Evolutionary conservation across 176 grass and related monocot species (phyloP).

Genomic region (Tillandsia fasciculata): DNA sequence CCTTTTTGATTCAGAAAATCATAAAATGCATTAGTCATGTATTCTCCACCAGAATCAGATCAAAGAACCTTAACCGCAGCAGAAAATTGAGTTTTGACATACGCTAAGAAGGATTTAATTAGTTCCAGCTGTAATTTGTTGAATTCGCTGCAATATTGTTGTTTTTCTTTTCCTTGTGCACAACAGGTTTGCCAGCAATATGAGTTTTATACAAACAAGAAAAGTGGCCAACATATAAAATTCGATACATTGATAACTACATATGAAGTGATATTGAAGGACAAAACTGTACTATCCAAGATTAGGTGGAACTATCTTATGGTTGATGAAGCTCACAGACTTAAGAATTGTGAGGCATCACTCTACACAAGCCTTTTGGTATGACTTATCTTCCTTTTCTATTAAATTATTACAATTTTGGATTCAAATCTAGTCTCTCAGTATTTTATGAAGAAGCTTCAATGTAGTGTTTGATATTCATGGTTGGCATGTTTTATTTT

Average conservation of each 20-base stretch:
- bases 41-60: too few species aligned
- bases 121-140: background rate
- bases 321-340: slow-evolving; percentile 96
- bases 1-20: too few species aligned
- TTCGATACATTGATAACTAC: slow-evolving; percentile 89
- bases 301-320: slow-evolving; percentile 99
- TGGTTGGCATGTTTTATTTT: background rate
- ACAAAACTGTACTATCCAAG: slow-evolving; percentile 89
- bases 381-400: slow-evolving; percentile 18
- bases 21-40: too few species aligned
- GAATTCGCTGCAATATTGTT: background rate
- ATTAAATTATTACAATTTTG: too few species aligned
- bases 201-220: slow-evolving; percentile 83
- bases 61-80: too few species aligned
- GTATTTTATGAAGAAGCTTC: background rate
- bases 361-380: slow-evolving; percentile 88
- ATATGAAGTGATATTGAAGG: slow-evolving; percentile 98
- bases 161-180: background rate
- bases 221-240: slow-evolving; percentile 65
- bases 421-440: too few species aligned
- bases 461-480: background rate
- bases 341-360: slow-evolving; percentile 98
- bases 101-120: background rate
- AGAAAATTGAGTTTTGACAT: too few species aligned
- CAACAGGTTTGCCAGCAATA: slow-evolving; percentile 72